Conservation (phyloP, 495 filamentous ascomycete genomes). For the Opeltia flavorubescens region DNA sequence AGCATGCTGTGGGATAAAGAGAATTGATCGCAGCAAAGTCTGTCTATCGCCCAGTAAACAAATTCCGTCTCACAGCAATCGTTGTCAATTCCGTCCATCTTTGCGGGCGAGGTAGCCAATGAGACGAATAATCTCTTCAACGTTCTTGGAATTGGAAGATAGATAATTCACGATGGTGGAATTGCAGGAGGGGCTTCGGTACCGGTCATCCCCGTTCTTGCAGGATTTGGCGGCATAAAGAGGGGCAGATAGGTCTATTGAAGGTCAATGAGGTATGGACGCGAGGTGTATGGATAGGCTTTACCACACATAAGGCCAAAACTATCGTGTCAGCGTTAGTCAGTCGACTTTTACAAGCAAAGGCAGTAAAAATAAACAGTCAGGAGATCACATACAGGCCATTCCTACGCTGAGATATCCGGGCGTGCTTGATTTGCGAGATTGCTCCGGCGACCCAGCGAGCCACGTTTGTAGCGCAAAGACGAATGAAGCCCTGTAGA, state of each 20-base stretch:
- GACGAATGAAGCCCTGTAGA: conserved; percentile 60
- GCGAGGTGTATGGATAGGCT: conserved; percentile 8
- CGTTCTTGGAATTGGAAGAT: too few relatives aligned
- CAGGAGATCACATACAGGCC: conserved; percentile 47
- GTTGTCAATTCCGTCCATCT: too few relatives aligned
- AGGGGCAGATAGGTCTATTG: conserved; percentile 65
- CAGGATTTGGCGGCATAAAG: conserved; percentile 52
- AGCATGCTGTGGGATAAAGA: too few relatives aligned
- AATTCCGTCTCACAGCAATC: too few relatives aligned
- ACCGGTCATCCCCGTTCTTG: conserved; percentile 24
- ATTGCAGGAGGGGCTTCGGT: conserved; percentile 30
- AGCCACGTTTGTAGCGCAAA: conserved; percentile 79
- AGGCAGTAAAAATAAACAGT: not conserved
- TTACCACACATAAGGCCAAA: conserved; percentile 60
- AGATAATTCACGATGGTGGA: conserved; percentile 27
- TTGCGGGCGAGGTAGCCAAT: too few relatives aligned
- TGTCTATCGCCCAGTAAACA: too few relatives aligned
- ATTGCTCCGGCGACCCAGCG: conserved; percentile 64
- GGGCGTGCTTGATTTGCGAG: conserved; percentile 53
- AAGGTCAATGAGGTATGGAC: not conserved
- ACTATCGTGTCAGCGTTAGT: conserved; percentile 34
- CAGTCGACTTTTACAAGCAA: too few relatives aligned
- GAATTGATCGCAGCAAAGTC: too few relatives aligned
- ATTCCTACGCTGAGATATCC: conserved; percentile 74
- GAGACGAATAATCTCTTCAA: too few relatives aligned